Conservation (phyloP, 2,329 filamentous ascomycete genomes). For the Incumbomyces delicatus region DNA sequence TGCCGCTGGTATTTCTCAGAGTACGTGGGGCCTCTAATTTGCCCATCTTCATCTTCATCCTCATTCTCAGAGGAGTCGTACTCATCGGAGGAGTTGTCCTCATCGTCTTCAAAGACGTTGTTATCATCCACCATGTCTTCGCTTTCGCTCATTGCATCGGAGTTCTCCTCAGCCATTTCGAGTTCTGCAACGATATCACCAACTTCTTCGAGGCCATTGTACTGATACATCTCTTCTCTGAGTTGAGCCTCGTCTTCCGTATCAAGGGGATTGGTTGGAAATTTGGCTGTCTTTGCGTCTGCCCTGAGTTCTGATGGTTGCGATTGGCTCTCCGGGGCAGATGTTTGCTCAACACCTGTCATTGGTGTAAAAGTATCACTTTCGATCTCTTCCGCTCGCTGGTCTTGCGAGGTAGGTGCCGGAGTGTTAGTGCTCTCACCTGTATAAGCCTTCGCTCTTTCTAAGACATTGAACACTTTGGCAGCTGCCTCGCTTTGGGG, state of each 20-base stretch:
- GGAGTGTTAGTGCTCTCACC: not conserved
- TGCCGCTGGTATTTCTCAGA: constrained; percentile 65
- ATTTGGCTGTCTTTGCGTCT: not conserved
- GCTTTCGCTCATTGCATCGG: constrained; percentile 25
- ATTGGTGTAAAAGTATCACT: too few species aligned
- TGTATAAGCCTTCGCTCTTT: constrained; percentile 1
- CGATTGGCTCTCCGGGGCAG: not conserved
- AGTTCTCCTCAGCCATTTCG: constrained; percentile 58
- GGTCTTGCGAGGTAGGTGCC: not conserved
- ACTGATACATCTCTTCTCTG: constrained; percentile 81
- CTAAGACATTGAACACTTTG: constrained; percentile 54
- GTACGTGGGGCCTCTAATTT: constrained; percentile 57
- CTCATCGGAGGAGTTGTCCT: constrained; percentile 29
- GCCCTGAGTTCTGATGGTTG: not conserved
- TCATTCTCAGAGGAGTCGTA: constrained; percentile 39
- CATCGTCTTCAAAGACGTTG: constrained; percentile 31
- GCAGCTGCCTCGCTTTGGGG: constrained; percentile 58
- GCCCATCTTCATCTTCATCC: constrained; percentile 67
- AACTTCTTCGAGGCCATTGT: constrained; percentile 69
- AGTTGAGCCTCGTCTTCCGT: constrained; percentile 68
- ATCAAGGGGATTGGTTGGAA: constrained; percentile 44
- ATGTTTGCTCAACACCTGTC: not conserved
- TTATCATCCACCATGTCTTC: constrained; percentile 16
- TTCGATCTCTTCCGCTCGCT: not conserved
- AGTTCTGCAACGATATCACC: constrained; percentile 88